These are phyloP conservation scores for Periconia sp. DNA, from an alignment of 2,329 filamentous ascomycete genomes.

Conservation along the genomic window DNA sequence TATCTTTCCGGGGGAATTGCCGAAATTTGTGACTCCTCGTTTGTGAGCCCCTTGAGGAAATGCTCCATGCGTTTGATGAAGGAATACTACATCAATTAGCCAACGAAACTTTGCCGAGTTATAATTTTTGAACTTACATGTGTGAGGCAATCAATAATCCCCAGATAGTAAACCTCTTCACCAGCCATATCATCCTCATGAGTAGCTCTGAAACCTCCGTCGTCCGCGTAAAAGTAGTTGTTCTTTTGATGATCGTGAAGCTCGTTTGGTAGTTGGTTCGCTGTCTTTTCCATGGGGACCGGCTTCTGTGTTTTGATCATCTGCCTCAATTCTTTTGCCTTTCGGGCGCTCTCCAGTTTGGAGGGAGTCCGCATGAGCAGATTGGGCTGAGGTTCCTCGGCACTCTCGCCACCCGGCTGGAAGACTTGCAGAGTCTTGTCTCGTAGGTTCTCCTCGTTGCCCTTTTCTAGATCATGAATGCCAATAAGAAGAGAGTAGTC, in stretches of 20 bases:
- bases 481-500: constrained; percentile 96
- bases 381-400: constrained; percentile 59
- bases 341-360: constrained; percentile 87
- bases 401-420: constrained; percentile 77
- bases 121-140: constrained; percentile 70
- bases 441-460: constrained; percentile 92
- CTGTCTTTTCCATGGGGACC: constrained; percentile 85
- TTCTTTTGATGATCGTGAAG: constrained; percentile 70
- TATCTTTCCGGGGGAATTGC: constrained; percentile 90
- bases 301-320: constrained; percentile 93
- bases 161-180: constrained; percentile 96
- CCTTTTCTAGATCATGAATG: constrained; percentile 86
- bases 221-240: constrained; percentile 90
- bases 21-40: constrained; percentile 86
- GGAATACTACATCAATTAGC: constrained; percentile 72
- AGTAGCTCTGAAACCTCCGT: constrained; percentile 90
- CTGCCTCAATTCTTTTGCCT: constrained; percentile 87
- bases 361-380: constrained; percentile 88
- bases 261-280: constrained; percentile 88
- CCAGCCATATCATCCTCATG: constrained; percentile 85
- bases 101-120: not conserved
- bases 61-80: constrained; percentile 94
- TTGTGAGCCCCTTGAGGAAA: constrained; percentile 92
- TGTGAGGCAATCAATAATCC: constrained; percentile 97
- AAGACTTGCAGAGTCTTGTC: constrained; percentile 93